phyloP scores from a whole-genome alignment of 345 rosid genomes.

The Sisymbrium irio region DNA sequence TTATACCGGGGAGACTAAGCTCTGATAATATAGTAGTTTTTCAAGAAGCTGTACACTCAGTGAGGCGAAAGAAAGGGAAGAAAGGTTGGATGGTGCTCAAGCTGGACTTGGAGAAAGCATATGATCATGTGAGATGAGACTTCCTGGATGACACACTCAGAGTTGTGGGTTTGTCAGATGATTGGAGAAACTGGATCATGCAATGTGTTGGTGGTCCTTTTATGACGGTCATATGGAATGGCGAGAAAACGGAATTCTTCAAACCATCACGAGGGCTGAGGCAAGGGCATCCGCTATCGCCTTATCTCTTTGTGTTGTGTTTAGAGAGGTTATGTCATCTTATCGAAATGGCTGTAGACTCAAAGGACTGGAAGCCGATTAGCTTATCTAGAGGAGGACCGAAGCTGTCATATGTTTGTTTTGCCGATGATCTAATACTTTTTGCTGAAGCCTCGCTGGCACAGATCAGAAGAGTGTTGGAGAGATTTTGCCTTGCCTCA shows the following conservation, averaged over 20 bases:
- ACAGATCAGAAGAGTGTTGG: no score
- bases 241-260: background rate
- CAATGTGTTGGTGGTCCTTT: background rate
- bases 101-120: background rate
- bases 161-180: background rate
- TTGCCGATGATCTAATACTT: no score
- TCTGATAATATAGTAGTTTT: background rate
- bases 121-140: background rate
- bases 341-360: rapidly evolving
- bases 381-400: no score
- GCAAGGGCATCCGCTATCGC: background rate
- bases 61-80: background rate
- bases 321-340: background rate
- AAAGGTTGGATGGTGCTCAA: background rate
- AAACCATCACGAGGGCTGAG: background rate
- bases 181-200: background rate
- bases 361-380: background rate
- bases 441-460: no score
- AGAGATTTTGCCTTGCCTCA: no score
- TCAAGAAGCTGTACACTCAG: background rate
- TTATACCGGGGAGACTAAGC: background rate
- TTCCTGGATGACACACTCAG: background rate
- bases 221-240: background rate
- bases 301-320: background rate
- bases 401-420: no score